These are phyloP conservation scores for Cornus controversa DNA, from an alignment of 148 eudicot genomes.

Conservation along the genomic window DNA sequence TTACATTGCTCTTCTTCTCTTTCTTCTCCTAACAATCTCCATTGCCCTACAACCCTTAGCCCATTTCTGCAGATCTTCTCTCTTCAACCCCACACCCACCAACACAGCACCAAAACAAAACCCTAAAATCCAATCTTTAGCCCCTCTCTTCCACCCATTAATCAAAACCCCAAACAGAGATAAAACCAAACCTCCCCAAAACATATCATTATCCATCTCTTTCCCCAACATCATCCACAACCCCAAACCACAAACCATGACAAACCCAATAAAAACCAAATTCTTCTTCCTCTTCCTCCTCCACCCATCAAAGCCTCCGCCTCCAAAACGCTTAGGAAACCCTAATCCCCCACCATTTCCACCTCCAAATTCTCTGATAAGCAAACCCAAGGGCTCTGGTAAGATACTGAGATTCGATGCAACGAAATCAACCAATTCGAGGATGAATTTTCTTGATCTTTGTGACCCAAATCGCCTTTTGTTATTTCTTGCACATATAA, in stretches of 20 bases:
- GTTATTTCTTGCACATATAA: constrained; percentile 40
- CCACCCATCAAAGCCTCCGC: constrained; percentile 53
- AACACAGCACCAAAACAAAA: constrained; percentile 62
- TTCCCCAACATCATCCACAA: constrained; percentile 43
- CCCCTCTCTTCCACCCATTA: constrained; percentile 39
- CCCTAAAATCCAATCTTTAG: constrained; percentile 58
- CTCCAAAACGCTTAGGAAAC: constrained; percentile 35
- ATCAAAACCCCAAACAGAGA: constrained; percentile 36
- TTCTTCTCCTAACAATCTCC: constrained; percentile 20
- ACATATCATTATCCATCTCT: constrained; percentile 23
- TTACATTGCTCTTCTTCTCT: constrained; percentile 26
- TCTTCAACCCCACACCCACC: constrained; percentile 51
- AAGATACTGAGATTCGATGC: constrained; percentile 55
- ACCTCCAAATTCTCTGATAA: constrained; percentile 44
- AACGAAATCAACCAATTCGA: constrained; percentile 43
- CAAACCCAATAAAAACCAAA: constrained; percentile 44
- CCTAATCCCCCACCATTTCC: constrained; percentile 60
- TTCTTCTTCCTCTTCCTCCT: constrained; percentile 31
- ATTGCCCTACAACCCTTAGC: constrained; percentile 24
- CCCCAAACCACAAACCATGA: constrained; percentile 32
- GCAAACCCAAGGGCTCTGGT: constrained; percentile 62
- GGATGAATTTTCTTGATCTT: constrained; percentile 32
- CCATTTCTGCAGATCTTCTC: constrained; percentile 32
- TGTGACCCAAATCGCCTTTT: constrained; percentile 44
- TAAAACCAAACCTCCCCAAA: constrained; percentile 31